A percentile compares a stretch with the other conserved stretches of the same genome.
phyloP scores from a whole-genome alignment of 2,329 filamentous ascomycete species.

The Amesomyces nigricolor region DNA sequence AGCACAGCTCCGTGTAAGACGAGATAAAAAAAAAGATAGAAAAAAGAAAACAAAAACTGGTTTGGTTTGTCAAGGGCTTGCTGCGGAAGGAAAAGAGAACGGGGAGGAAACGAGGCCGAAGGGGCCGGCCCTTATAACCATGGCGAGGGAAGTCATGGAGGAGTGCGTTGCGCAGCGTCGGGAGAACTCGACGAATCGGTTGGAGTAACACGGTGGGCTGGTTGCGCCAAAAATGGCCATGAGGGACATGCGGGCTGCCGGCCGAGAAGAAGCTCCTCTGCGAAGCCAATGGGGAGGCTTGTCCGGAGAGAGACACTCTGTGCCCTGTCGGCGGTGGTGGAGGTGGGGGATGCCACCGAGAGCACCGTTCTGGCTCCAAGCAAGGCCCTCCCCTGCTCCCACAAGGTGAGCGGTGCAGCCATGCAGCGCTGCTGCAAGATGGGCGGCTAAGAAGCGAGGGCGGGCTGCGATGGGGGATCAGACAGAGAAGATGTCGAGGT shows the following conservation, averaged over 20 bases:
- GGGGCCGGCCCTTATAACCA: slow-evolving; percentile 38
- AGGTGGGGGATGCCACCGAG: slow-evolving; percentile 27
- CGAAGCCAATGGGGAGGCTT: slow-evolving; percentile 26
- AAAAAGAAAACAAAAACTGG: slow-evolving; percentile 48
- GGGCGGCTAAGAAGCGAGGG: slow-evolving; percentile 35
- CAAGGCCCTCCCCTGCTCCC: slow-evolving; percentile 11
- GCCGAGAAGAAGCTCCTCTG: slow-evolving; percentile 16
- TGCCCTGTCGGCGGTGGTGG: slow-evolving; percentile 18
- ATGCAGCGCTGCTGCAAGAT: slow-evolving; percentile 34
- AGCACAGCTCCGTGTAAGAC: slow-evolving; percentile 34
- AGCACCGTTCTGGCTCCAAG: background rate
- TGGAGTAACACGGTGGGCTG: slow-evolving; percentile 23
- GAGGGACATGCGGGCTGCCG: slow-evolving; percentile 18
- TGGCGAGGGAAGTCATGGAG: slow-evolving; percentile 31
- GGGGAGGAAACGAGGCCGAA: slow-evolving; percentile 37
- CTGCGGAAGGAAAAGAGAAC: slow-evolving; percentile 52
- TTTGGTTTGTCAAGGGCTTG: slow-evolving; percentile 56
- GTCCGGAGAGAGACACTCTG: slow-evolving; percentile 13
- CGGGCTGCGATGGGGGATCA: background rate
- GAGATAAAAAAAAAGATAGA: slow-evolving; percentile 21
- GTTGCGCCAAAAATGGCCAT: slow-evolving; percentile 15
- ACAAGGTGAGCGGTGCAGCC: slow-evolving; percentile 21
- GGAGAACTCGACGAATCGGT: slow-evolving; percentile 24
- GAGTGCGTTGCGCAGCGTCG: slow-evolving; percentile 26
- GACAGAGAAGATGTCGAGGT: slow-evolving; percentile 18